Evolutionary conservation across 192 early-diverging fungal species (phyloP), one percentile per base, ranked within the genome.

Genomic region (Coemansia sp.): DNA sequence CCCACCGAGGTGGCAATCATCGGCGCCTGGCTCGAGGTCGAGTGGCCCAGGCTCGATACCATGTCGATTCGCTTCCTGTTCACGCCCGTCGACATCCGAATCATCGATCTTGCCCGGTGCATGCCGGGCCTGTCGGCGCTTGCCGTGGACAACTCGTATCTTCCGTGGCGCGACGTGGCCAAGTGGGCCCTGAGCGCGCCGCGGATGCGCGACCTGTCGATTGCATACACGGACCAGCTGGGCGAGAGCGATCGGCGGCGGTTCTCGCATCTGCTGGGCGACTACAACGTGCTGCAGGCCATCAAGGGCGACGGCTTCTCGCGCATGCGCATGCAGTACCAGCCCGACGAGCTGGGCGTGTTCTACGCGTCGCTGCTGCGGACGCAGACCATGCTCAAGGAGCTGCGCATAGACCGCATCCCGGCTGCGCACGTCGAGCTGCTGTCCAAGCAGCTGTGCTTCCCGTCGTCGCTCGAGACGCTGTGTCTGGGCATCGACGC

Each of bases 271-370:
- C 29, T 80, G 27, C 62, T 80, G 34, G 77, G 62, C 39, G 77
- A 80, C 62, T 80, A 80, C 63, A 80, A 80, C 35, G 77, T 80
- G 42, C 55, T 80, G 55, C 77, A 80, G 62, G 59, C 62, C 0
- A 74, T 67, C 4, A 61, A 62, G 60, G 64, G 75, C 22, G 27
- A 45, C 46, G 77, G 77, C 8, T 74, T 80, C 32, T 9, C 51
- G 45, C 64, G 72, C 14, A 57, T 80, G 65, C 68, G 77, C 18
- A 61, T 80, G 77, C 77, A 80, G 60, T 80, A 71, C 58, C 77
- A 80, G 72, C 71, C 77, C 0, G 77, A 80, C 62, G 77, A 80
- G 56, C 72, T 80, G 65, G 77, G 77, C 6, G 72, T 80, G 25
- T 80, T 80, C 42, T 80, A 80, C 56, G 71, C 77, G 23, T 80